Evolutionary conservation across 2,329 filamentous ascomycete species (phyloP).

Genomic region (Aspergillus carbonarius): DNA sequence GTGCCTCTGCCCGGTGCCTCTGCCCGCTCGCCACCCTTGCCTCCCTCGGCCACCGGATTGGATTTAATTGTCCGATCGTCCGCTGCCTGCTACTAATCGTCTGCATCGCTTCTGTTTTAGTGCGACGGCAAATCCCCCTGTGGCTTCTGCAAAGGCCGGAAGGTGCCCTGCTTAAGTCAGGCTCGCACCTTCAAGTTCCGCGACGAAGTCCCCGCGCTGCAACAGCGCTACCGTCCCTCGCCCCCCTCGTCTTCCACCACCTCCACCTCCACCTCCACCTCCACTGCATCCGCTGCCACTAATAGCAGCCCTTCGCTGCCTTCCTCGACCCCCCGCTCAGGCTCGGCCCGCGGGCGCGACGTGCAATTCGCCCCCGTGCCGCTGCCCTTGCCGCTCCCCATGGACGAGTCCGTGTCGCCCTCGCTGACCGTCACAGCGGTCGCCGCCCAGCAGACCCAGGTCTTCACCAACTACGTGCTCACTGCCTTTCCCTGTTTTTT

Average conservation of each 20-base stretch:
- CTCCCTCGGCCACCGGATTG: not conserved
- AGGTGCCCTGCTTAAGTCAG: slow-evolving; percentile 27
- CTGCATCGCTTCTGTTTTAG: slow-evolving; percentile 11
- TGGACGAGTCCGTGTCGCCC: slow-evolving; percentile 26
- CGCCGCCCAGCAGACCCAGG: slow-evolving; percentile 25
- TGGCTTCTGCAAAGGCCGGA: slow-evolving; percentile 31
- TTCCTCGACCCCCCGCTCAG: not conserved
- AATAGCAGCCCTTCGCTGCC: not conserved
- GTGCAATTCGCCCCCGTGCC: slow-evolving; percentile 4
- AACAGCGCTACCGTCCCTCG: slow-evolving; percentile 22
- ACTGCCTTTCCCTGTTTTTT: slow-evolving; percentile 29
- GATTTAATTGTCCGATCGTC: not conserved
- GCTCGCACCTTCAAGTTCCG: slow-evolving; percentile 28
- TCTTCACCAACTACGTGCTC: slow-evolving; percentile 31
- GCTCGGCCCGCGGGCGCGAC: not conserved
- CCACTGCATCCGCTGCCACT: not conserved
- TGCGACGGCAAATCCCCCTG: slow-evolving; percentile 33
- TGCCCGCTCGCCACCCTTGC: not conserved
- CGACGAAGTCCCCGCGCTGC: slow-evolving; percentile 32
- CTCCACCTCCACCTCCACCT: slow-evolving; percentile 1
- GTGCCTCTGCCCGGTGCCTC: not conserved
- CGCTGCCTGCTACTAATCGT: not conserved
- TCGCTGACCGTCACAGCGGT: slow-evolving; percentile 29
- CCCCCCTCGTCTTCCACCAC: slow-evolving; percentile 8
- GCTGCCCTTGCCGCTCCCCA: slow-evolving; percentile 18